These are phyloP conservation scores for Trichodelitschia bisporula DNA, from an alignment of 495 filamentous ascomycete species.

Conservation along the genomic window DNA sequence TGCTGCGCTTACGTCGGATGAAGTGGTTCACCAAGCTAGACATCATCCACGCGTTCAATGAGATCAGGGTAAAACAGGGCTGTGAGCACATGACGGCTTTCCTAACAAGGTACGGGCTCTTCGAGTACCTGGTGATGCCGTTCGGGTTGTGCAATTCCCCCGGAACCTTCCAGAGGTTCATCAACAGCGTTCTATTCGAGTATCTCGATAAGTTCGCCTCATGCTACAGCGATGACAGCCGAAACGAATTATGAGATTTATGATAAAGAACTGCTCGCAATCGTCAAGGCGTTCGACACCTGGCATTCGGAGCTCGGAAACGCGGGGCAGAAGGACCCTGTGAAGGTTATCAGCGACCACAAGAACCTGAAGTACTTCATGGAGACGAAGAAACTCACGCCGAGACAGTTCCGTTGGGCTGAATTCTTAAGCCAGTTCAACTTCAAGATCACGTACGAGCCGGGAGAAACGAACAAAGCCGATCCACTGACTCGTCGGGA, in stretches of 20 bases:
- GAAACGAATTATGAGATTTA: too few species aligned
- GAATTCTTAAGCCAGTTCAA: slow-evolving; percentile 7
- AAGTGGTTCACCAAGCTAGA: neutral
- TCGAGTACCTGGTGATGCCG: neutral
- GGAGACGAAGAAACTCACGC: slow-evolving; percentile 6
- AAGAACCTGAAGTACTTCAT: slow-evolving; percentile 15
- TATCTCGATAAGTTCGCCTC: too few species aligned
- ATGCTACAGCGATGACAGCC: too few species aligned
- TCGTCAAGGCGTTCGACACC: slow-evolving; percentile 13
- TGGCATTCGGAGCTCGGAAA: slow-evolving; percentile 10
- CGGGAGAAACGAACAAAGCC: slow-evolving; percentile 5
- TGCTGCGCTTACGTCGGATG: neutral
- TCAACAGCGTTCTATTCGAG: neutral
- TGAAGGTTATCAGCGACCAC: slow-evolving; percentile 14
- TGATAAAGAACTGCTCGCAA: slow-evolving; percentile 18
- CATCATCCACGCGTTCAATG: neutral
- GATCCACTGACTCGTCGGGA: slow-evolving; percentile 6
- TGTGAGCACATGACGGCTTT: neutral
- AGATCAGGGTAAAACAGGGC: neutral
- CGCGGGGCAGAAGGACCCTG: slow-evolving; percentile 4
- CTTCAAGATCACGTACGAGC: slow-evolving; percentile 8
- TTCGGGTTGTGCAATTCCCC: neutral
- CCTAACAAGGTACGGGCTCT: neutral
- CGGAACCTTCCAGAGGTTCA: neutral
- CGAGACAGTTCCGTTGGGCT: slow-evolving; percentile 8